Evolutionary conservation across 2,329 filamentous ascomycete genomes (phyloP).

Genomic region (Ascosphaera pollenicola): DNA sequence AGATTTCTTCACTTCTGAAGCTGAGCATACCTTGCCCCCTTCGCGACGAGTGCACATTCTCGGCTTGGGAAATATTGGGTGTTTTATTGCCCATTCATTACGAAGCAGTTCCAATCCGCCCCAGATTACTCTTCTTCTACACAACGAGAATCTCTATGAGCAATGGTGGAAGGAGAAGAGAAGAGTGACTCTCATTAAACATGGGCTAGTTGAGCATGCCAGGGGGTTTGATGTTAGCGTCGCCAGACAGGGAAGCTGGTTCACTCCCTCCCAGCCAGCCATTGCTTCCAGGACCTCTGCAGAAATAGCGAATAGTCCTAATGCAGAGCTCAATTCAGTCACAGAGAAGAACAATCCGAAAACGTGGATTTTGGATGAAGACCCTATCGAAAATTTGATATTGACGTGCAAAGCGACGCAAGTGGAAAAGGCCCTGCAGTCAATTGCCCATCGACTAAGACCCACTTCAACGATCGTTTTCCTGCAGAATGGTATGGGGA

Average conservation of each 20-base stretch:
- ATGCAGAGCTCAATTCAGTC: neutral
- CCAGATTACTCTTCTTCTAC: constrained; percentile 61
- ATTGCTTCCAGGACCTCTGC: constrained; percentile 3
- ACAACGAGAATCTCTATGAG: constrained; percentile 24
- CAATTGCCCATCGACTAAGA: constrained; percentile 45
- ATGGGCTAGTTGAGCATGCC: constrained; percentile 20
- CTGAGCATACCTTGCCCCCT: neutral
- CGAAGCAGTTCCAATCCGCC: constrained; percentile 38
- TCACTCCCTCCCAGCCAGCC: constrained; percentile 9
- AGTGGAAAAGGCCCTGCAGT: constrained; percentile 42
- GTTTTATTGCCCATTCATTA: constrained; percentile 54
- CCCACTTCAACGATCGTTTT: constrained; percentile 50
- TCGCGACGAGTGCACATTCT: constrained; percentile 47
- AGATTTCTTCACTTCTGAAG: neutral
- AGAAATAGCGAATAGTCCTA: neutral
- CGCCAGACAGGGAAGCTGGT: constrained; percentile 13
- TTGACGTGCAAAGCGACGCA: constrained; percentile 53
- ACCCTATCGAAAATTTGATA: constrained; percentile 50
- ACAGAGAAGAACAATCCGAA: constrained; percentile 4
- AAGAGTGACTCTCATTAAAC: constrained; percentile 14
- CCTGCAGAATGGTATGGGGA: constrained; percentile 61
- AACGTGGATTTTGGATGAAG: constrained; percentile 12
- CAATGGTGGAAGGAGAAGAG: constrained; percentile 13
- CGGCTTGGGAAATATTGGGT: constrained; percentile 61
- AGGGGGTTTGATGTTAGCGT: constrained; percentile 23